phyloP scores from a whole-genome alignment of 2,329 filamentous ascomycete genomes.

The Nothopassalora personata region DNA sequence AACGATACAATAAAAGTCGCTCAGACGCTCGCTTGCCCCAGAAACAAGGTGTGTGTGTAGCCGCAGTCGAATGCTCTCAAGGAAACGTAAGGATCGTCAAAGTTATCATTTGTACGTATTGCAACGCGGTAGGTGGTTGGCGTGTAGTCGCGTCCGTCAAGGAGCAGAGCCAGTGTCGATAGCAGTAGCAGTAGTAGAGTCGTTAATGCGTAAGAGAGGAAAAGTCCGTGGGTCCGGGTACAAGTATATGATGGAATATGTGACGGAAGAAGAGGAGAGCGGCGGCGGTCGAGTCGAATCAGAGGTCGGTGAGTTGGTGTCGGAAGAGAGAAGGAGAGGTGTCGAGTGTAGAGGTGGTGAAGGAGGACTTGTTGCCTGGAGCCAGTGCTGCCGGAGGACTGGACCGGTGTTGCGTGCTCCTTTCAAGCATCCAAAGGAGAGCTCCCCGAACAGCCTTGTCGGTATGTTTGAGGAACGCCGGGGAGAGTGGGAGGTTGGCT shows the following conservation, averaged over 20 bases:
- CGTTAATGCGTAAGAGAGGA: conserved; percentile 13
- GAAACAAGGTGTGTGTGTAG: conserved; percentile 15
- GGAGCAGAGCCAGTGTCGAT: conserved; percentile 16
- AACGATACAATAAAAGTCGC: conserved; percentile 18
- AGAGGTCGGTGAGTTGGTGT: conserved; percentile 1
- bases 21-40: conserved; percentile 19
- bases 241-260: conserved; percentile 21
- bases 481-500: conserved; percentile 1
- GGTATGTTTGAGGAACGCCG: conserved; percentile 1
- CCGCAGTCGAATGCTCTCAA: conserved; percentile 21
- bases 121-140: conserved; percentile 11
- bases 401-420: conserved; percentile 9
- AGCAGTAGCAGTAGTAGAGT: conserved; percentile 1
- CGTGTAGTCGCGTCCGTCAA: conserved; percentile 20
- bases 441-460: conserved; percentile 9
- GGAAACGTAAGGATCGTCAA: conserved; percentile 29
- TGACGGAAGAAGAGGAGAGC: conserved; percentile 14
- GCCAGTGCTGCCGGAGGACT: conserved; percentile 18
- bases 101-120: conserved; percentile 25
- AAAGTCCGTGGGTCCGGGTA: conserved; percentile 8
- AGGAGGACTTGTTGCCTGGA: conserved; percentile 6
- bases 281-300: conserved; percentile 6
- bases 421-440: conserved; percentile 16
- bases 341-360: conserved; percentile 4
- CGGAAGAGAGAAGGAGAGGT: conserved; percentile 1